Conservation (phyloP, 805 yeast genomes). For the Nakazawaea peltata region DNA sequence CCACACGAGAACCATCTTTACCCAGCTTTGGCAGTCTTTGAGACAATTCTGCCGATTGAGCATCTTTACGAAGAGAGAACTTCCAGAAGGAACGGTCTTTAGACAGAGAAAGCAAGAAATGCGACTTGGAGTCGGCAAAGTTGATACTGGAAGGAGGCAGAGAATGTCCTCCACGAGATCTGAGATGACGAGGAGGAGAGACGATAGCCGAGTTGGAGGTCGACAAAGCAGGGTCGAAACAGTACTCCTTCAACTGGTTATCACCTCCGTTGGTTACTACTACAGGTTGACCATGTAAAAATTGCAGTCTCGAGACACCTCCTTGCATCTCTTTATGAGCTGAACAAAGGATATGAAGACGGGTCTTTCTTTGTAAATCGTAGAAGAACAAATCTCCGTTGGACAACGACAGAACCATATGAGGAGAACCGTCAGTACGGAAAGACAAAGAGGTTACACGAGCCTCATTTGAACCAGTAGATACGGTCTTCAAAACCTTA, state of each 20-base stretch:
- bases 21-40: constrained; percentile 48
- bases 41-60: constrained; percentile 90
- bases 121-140: constrained; percentile 75
- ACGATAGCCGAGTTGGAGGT: constrained; percentile 55
- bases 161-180: constrained; percentile 97
- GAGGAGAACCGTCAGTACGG: constrained; percentile 85
- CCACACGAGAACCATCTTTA: constrained; percentile 39
- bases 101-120: constrained; percentile 80
- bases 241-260: constrained; percentile 80
- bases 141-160: constrained; percentile 73
- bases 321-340: constrained; percentile 71
- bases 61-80: constrained; percentile 89
- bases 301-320: constrained; percentile 67
- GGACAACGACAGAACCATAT: constrained; percentile 68
- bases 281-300: constrained; percentile 88
- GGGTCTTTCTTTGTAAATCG: constrained; percentile 62
- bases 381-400: constrained; percentile 83
- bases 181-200: constrained; percentile 82
- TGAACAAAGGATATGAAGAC: constrained; percentile 67
- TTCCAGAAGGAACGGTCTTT: constrained; percentile 84
- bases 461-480: constrained; percentile 28
- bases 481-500: constrained; percentile 42
- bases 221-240: constrained; percentile 85
- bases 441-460: constrained; percentile 63
- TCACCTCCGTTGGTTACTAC: constrained; percentile 87